Evolutionary conservation across 1,139 yeast species (phyloP).

Genomic region (Candida sp.): DNA sequence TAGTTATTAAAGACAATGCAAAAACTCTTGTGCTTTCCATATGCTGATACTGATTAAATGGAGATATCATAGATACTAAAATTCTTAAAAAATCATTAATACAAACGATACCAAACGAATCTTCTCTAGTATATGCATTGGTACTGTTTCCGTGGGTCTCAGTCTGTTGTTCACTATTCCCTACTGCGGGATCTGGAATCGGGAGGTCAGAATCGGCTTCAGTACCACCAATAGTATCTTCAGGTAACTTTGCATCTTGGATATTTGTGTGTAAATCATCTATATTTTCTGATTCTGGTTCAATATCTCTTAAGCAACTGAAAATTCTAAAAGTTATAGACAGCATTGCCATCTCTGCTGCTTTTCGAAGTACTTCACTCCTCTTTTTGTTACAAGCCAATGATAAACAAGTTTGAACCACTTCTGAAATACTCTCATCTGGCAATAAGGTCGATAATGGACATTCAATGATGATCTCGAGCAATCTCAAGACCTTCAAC

Average conservation of each 20-base stretch:
- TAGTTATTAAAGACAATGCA: slow-evolving; percentile 72
- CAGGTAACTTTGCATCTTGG: slow-evolving; percentile 33
- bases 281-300: slow-evolving; percentile 38
- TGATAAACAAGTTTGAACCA: slow-evolving; percentile 86
- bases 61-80: slow-evolving; percentile 79
- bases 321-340: slow-evolving; percentile 71
- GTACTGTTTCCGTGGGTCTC: not conserved
- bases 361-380: slow-evolving; percentile 82
- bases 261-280: slow-evolving; percentile 34
- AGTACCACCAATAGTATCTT: slow-evolving; percentile 40
- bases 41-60: slow-evolving; percentile 78
- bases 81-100: slow-evolving; percentile 70
- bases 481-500: slow-evolving; percentile 71
- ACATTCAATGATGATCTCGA: slow-evolving; percentile 69
- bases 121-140: slow-evolving; percentile 14
- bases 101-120: slow-evolving; percentile 65
- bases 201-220: slow-evolving; percentile 12
- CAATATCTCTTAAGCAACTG: slow-evolving; percentile 52
- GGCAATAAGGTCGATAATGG: slow-evolving; percentile 61
- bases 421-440: slow-evolving; percentile 84
- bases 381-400: slow-evolving; percentile 92
- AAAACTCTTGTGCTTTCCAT: slow-evolving; percentile 85
- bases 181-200: slow-evolving; percentile 5
- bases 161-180: not conserved
- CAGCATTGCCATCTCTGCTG: slow-evolving; percentile 85